Evolutionary conservation across 176 grass and related monocot genomes (phyloP).

Genomic region (Ananas comosus): DNA sequence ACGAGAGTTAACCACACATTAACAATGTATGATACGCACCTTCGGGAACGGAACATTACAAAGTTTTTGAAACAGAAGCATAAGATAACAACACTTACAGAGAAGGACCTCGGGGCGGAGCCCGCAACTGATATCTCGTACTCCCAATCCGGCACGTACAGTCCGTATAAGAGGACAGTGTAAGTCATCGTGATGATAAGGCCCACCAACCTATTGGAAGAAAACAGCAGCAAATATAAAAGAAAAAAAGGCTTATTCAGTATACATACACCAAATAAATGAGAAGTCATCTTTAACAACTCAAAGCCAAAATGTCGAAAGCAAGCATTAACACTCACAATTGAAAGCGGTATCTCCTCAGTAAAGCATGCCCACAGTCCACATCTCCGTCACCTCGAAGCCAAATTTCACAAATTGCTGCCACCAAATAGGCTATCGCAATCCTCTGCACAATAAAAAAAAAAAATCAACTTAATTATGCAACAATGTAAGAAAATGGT

Average conservation of each 20-base stretch:
- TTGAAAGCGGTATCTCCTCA: slow-evolving; percentile 53
- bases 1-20: not conserved
- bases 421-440: slow-evolving; percentile 50
- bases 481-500: not conserved
- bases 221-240: not conserved
- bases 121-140: slow-evolving; percentile 23
- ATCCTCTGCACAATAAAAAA: slow-evolving; percentile 42
- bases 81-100: slow-evolving; percentile 24
- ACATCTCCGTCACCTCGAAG: slow-evolving; percentile 22
- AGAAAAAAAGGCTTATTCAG: not conserved
- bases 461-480: not conserved
- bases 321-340: slow-evolving; percentile 33
- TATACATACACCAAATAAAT: not conserved
- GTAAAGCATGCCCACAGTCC: slow-evolving; percentile 20
- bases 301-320: not conserved
- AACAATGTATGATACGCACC: slow-evolving; percentile 3
- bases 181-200: slow-evolving; percentile 45
- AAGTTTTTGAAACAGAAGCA: not conserved
- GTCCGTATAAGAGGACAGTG: slow-evolving; percentile 35
- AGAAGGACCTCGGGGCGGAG: slow-evolving; percentile 21
- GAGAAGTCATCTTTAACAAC: not conserved
- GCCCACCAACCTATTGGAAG: slow-evolving; percentile 39
- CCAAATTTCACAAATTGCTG: slow-evolving; percentile 75
- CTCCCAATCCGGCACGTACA: slow-evolving; percentile 57
- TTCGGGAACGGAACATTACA: not conserved